Conservation (phyloP, 495 filamentous ascomycete genomes). For the Amniculicola lignicola region DNA sequence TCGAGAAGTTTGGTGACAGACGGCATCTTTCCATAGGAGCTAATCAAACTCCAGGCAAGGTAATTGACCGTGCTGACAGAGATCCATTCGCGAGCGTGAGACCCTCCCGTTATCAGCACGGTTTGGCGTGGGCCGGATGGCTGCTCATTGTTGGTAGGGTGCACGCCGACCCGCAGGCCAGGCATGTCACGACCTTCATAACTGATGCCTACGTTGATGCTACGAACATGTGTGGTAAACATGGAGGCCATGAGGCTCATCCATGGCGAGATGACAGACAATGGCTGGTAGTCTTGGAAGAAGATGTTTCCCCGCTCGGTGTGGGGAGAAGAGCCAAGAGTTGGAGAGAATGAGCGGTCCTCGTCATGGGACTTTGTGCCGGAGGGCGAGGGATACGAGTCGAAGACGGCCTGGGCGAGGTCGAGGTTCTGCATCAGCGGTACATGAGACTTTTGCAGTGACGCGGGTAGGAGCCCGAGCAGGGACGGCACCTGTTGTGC, state of each 20-base stretch:
- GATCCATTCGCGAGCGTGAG: conserved; percentile 95
- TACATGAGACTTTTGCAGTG: conserved; percentile 68
- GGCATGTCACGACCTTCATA: conserved; percentile 84
- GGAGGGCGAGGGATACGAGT: conserved; percentile 63
- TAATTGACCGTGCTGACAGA: conserved; percentile 89
- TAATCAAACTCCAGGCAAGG: conserved; percentile 83
- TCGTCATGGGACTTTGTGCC: conserved; percentile 23
- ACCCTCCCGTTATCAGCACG: conserved; percentile 77
- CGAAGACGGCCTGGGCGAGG: conserved; percentile 69
- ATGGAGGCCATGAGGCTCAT: conserved; percentile 85
- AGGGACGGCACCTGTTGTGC: conserved; percentile 63
- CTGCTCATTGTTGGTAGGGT: conserved; percentile 45
- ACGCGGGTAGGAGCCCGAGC: conserved; percentile 72
- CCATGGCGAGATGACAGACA: conserved; percentile 78
- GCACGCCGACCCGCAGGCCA: conserved; percentile 73
- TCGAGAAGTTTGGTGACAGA: conserved; percentile 72
- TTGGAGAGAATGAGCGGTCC: conserved; percentile 36
- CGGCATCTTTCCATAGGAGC: conserved; percentile 64
- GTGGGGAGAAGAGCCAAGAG: conserved; percentile 14
- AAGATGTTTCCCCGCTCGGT: conserved; percentile 57
- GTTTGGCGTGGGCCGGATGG: conserved; percentile 59
- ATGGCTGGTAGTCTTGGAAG: conserved; percentile 82
- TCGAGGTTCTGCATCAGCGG: conserved; percentile 68
- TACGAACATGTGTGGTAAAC: conserved; percentile 72
- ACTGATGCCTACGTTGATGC: conserved; percentile 72